Evolutionary conservation across 257 asterid genomes (phyloP).

Genomic region (Solanum bukasovii): DNA sequence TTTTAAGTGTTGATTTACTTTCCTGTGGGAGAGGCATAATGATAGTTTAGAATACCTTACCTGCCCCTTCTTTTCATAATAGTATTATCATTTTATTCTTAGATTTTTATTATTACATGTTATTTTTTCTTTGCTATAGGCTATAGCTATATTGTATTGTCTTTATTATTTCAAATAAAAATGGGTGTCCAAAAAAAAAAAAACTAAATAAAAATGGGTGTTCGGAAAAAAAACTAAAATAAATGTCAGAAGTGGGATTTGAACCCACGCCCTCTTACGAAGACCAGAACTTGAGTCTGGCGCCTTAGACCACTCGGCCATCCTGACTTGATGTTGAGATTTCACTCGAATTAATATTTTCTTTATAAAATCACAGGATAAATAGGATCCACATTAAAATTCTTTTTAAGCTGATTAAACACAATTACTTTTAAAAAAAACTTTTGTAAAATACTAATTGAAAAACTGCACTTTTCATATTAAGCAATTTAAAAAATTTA

Average conservation of each 20-base stretch:
- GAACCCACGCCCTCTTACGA: conserved; percentile 86
- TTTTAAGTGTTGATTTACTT: background rate
- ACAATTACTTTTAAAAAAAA: too few species aligned
- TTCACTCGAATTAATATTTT: too few species aligned
- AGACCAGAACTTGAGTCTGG: conserved; percentile 96
- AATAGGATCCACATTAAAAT: too few species aligned
- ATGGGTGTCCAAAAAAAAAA: too few species aligned
- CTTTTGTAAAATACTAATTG: background rate
- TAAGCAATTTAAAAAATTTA: too few species aligned
- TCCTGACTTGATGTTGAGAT: conserved; percentile 33
- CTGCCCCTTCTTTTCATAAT: background rate
- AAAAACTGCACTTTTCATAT: background rate
- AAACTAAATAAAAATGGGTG: too few species aligned
- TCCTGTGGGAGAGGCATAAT: too few species aligned
- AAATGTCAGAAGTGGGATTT: conserved; percentile 60
- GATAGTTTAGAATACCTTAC: background rate
- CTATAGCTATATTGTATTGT: background rate
- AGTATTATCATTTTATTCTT: background rate
- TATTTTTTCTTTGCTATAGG: background rate
- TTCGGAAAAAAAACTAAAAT: too few species aligned
- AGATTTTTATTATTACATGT: too few species aligned
- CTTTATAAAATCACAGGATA: too few species aligned
- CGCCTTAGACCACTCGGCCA: conserved; percentile 99
- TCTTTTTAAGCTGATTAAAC: too few species aligned
- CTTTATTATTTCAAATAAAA: too few species aligned